Percentiles rank a stretch among this genome's conserved stretches.
Evolutionary conservation across 495 filamentous ascomycete genomes (phyloP).

Genomic region (Xylaria intraflava): DNA sequence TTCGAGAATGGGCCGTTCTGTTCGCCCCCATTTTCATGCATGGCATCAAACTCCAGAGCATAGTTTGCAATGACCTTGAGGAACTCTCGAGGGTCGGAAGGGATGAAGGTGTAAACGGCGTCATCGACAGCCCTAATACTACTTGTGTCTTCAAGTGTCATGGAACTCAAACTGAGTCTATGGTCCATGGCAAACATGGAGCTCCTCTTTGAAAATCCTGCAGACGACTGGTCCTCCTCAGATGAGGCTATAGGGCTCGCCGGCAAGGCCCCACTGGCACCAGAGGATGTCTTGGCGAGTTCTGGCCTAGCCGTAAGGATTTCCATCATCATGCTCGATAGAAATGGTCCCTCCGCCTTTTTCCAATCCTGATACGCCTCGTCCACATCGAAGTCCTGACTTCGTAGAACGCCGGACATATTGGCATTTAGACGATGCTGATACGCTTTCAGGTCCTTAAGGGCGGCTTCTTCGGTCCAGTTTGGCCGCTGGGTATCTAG

Average conservation of each 20-base stretch:
- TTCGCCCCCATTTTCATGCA: constrained; percentile 40
- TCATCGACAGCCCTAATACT: constrained; percentile 48
- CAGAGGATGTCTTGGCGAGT: constrained; percentile 55
- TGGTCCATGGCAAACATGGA: constrained; percentile 56
- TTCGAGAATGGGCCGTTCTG: constrained; percentile 68
- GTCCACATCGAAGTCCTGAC: constrained; percentile 84
- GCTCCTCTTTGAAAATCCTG: constrained; percentile 43
- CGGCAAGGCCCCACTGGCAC: constrained; percentile 28
- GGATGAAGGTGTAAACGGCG: constrained; percentile 74
- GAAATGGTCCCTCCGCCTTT: constrained; percentile 69
- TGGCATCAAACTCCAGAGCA: constrained; percentile 56
- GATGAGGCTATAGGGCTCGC: constrained; percentile 32
- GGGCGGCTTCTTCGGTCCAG: constrained; percentile 88
- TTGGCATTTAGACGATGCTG: constrained; percentile 76
- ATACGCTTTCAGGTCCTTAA: constrained; percentile 88
- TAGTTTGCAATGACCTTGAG: constrained; percentile 73
- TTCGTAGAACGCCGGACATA: constrained; percentile 67
- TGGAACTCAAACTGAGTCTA: constrained; percentile 65
- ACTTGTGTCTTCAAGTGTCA: constrained; percentile 56
- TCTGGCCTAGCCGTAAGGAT: constrained; percentile 84
- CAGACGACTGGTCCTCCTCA: constrained; percentile 45
- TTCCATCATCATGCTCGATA: constrained; percentile 87
- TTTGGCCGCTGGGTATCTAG: constrained; percentile 69
- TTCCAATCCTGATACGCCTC: constrained; percentile 89
- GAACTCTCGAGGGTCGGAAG: constrained; percentile 71